These are phyloP conservation scores for Prinsepia uniflora DNA, from an alignment of 306 rosid species.

Conservation along the genomic window DNA sequence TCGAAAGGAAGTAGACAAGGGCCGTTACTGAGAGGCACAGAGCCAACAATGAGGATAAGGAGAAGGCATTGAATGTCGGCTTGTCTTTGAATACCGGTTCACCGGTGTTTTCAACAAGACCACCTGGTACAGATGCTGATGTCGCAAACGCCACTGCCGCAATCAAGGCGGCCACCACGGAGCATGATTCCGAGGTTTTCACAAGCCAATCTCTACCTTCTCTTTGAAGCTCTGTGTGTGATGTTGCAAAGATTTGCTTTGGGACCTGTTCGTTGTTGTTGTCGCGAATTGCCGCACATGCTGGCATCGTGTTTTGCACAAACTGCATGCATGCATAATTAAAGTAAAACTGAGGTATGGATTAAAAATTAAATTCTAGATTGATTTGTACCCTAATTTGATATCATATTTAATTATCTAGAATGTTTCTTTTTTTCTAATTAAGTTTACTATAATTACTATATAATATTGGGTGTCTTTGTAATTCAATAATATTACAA, in stretches of 20 bases:
- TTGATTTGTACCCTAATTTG: no score
- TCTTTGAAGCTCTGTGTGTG: slow-evolving; percentile 25
- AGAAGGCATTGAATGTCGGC: slow-evolving; percentile 22
- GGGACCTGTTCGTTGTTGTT: slow-evolving; percentile 34
- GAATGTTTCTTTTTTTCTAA: no score
- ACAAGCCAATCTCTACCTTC: slow-evolving; percentile 46
- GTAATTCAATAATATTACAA: no score
- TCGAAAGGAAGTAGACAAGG: slow-evolving; percentile 39
- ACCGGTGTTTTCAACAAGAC: slow-evolving; percentile 17
- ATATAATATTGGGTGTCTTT: no score
- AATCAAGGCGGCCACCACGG: slow-evolving; percentile 54
- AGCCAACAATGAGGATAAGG: slow-evolving; percentile 24
- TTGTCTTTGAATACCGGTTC: slow-evolving; percentile 30
- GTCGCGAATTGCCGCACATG: slow-evolving; percentile 23
- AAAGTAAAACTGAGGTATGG: no score
- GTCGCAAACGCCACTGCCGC: slow-evolving; percentile 53
- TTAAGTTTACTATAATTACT: no score
- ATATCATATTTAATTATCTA: no score
- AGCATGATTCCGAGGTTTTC: slow-evolving; percentile 54
- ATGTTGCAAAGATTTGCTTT: slow-evolving; percentile 32
- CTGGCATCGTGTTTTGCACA: slow-evolving; percentile 36
- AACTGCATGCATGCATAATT: slow-evolving; percentile 24
- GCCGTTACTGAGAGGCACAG: slow-evolving; percentile 34
- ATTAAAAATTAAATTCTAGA: no score
- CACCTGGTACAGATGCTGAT: slow-evolving; percentile 43